Base-by-base conservation (phyloP, 805 yeast genomes). In the Ogataea corticis region DNA sequence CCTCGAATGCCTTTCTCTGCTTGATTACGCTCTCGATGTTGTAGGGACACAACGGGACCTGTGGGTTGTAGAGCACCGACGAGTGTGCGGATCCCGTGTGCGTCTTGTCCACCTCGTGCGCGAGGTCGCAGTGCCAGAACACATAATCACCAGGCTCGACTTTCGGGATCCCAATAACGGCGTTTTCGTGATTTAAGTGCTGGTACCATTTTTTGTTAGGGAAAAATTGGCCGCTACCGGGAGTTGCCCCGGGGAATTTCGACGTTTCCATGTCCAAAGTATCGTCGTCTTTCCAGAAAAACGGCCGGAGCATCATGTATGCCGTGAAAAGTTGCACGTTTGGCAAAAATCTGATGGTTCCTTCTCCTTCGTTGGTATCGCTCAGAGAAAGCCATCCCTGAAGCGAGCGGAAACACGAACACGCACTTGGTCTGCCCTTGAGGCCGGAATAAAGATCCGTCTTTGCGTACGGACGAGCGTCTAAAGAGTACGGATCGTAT, bases 351-450 rank as follows among this genome's bases (percentile, higher is more conserved):
- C 57, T 49, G 33, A 73, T 56, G 12, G 75, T 64, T 7, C 77
- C 77, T 47, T 69, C 71, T 15, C 65, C 64, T 11, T 69, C 59
- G 13, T 61, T 62, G 12, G 57, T 65, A n/a, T 59, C 62, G 14
- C 69, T 61, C 46, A 73, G 54, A 2, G 74, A 63, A 16, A 72
- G 49, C 76, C 77, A 73, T 6, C 76, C 76, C 54, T 73, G 77
- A 35, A 70, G 67, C 7, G 72, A 58, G 41, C 78, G 61, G 52
- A 72, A 70, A 33, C 51, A 46, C 25, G 47, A 38, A 33, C 55
- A 53, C 11, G 42, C 45, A 29, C 51, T 48, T 13, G 63, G 61
- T 30, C 29, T 19, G 10, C 37, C 37, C 17, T 33, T 33, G 16
- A 33, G 23, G n/a, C 68, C 57, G 33, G 39, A 21, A 50, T 70